These are phyloP conservation scores for Ustilago cynodontis DNA, from an alignment of 1,284 basidiomycete genomes.

Conservation along the genomic window DNA sequence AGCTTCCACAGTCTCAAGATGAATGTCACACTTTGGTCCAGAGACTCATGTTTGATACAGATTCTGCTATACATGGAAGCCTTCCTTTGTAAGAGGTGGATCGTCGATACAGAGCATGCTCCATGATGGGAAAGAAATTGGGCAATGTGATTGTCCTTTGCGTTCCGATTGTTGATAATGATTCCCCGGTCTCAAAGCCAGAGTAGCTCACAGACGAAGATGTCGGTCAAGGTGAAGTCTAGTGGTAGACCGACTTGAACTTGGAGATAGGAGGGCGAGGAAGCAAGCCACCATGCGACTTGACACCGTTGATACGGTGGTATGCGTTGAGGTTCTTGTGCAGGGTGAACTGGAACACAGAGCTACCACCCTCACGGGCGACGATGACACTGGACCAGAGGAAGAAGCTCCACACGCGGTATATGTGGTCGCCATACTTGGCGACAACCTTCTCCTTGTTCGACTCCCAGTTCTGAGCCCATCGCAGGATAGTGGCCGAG, in stretches of 20 bases:
- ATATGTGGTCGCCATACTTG: conserved; percentile 85
- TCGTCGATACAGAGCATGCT: not conserved
- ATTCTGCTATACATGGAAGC: conserved; percentile 14
- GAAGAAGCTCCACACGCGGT: conserved; percentile 70
- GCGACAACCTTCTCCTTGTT: conserved; percentile 84
- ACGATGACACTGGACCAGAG: conserved; percentile 65
- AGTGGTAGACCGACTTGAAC: conserved; percentile 63
- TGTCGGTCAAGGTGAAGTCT: not conserved
- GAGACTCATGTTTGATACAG: conserved; percentile 2
- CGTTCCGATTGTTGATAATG: conserved; percentile 1
- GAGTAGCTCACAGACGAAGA: not conserved
- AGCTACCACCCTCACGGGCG: conserved; percentile 68
- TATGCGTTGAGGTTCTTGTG: conserved; percentile 89
- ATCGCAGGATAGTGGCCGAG: conserved; percentile 85
- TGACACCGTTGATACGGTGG: conserved; percentile 77
- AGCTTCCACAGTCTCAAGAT: not conserved
- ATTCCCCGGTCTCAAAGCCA: not conserved
- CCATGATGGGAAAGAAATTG: conserved; percentile 2
- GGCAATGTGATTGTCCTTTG: conserved; percentile 16
- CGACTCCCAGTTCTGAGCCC: conserved; percentile 70
- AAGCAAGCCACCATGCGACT: conserved; percentile 64
- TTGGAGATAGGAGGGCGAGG: conserved; percentile 58
- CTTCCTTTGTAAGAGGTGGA: conserved; percentile 6
- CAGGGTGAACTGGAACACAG: conserved; percentile 77
- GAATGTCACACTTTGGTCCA: not conserved